A percentile compares a stretch with the other conserved stretches of the same genome.
phyloP scores from a whole-genome alignment of 2,329 filamentous ascomycete species.

The Cladorrhinum sp. region DNA sequence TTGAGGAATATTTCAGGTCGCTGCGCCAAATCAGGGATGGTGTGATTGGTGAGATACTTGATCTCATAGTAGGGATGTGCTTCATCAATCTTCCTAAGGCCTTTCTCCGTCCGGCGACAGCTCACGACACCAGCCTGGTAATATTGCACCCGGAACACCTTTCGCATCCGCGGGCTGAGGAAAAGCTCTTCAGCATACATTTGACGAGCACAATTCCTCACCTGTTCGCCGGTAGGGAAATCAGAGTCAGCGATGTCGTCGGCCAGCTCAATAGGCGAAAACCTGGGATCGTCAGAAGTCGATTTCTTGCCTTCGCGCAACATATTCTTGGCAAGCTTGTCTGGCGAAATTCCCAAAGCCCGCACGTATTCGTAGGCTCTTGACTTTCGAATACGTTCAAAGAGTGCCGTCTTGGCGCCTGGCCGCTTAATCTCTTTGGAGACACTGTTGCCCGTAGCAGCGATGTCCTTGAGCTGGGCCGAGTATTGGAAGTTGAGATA shows the following conservation, averaged over 20 bases:
- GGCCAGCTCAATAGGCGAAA: conserved; percentile 80
- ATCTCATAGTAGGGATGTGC: conserved; percentile 96
- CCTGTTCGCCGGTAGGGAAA: conserved; percentile 71
- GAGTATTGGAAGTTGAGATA: conserved; percentile 95
- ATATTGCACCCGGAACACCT: conserved; percentile 77
- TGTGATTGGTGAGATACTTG: conserved; percentile 91
- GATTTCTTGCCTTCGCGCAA: conserved; percentile 73
- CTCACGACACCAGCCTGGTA: conserved; percentile 83
- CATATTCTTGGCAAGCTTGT: conserved; percentile 84
- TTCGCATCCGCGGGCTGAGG: conserved; percentile 83
- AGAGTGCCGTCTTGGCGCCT: conserved; percentile 74
- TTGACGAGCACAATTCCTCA: conserved; percentile 74
- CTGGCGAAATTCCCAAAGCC: conserved; percentile 85
- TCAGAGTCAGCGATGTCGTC: conserved; percentile 71
- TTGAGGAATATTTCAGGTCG: conserved; percentile 89
- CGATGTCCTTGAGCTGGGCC: conserved; percentile 75
- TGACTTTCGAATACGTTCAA: conserved; percentile 78
- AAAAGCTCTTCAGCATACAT: conserved; percentile 91
- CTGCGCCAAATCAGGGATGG: conserved; percentile 73
- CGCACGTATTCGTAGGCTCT: conserved; percentile 79
- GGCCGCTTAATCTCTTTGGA: conserved; percentile 72
- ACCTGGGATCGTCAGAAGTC: conserved; percentile 78
- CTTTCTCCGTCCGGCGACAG: conserved; percentile 90
- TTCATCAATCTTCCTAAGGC: conserved; percentile 87
- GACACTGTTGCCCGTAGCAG: conserved; percentile 56